Percentiles rank a stretch among this genome's conserved stretches.
These are phyloP conservation scores for Pittosporum tobira DNA, from an alignment of 129 eudicot species.

Conservation along the genomic window DNA sequence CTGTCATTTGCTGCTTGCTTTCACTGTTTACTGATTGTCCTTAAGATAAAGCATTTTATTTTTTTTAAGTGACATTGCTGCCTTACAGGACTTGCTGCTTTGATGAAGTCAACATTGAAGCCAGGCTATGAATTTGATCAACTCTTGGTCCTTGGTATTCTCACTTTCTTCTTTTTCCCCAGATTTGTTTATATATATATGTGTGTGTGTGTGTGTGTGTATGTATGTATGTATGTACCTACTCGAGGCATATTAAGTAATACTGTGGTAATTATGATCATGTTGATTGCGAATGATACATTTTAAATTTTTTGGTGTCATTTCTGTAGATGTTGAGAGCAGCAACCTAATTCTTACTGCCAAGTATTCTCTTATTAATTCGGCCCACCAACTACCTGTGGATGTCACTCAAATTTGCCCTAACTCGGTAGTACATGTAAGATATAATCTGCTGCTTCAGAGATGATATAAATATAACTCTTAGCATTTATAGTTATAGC, in stretches of 20 bases:
- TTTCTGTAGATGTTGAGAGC: slow-evolving; percentile 62
- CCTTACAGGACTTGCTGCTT: slow-evolving; percentile 61
- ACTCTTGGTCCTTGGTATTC: slow-evolving; percentile 76
- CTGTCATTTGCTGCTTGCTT: slow-evolving; percentile 1
- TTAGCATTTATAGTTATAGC: background rate
- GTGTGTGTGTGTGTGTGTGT: background rate
- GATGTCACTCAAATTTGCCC: slow-evolving; percentile 50
- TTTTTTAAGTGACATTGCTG: slow-evolving; percentile 10
- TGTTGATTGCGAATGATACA: background rate
- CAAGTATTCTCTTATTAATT: slow-evolving; percentile 65
- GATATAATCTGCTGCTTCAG: slow-evolving; percentile 21
- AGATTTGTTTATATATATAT: background rate
- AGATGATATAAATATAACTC: no score
- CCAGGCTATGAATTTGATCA: slow-evolving; percentile 77
- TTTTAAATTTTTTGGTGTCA: background rate
- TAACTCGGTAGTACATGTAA: slow-evolving; percentile 74
- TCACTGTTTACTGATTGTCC: background rate
- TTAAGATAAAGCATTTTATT: background rate
- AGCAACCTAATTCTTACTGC: slow-evolving; percentile 62
- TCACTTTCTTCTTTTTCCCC: slow-evolving; percentile 1
- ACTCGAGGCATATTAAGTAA: background rate
- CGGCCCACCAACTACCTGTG: slow-evolving; percentile 52
- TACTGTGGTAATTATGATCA: no score
- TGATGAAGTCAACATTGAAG: slow-evolving; percentile 48
- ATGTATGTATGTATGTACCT: background rate